Conservation (phyloP, 768 basidiomycete species). For the Rhizopogon salebrosus region DNA sequence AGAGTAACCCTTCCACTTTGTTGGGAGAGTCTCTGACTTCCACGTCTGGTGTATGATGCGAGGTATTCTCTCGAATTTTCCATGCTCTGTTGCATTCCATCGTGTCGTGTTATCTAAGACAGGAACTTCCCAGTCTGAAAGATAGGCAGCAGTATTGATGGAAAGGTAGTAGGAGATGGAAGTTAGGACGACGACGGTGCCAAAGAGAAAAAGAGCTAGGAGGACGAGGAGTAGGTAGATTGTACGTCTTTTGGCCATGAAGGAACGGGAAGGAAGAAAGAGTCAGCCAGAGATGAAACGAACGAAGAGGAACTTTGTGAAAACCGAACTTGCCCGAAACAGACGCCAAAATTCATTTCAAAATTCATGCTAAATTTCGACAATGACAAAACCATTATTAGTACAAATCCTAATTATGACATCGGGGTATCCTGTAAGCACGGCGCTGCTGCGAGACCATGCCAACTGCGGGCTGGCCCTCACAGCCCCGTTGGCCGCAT, state of each 20-base stretch:
- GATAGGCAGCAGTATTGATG: conserved; percentile 73
- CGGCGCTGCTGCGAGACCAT: neutral
- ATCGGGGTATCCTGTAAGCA: neutral
- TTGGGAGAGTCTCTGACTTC: conserved; percentile 86
- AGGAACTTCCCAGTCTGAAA: conserved; percentile 74
- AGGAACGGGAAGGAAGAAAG: conserved; percentile 3
- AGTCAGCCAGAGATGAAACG: neutral
- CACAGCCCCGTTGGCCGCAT: conserved; percentile 38
- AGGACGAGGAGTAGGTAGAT: conserved; percentile 45
- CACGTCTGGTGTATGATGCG: conserved; percentile 97
- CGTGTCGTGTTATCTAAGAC: conserved; percentile 47
- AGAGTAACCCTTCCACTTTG: conserved; percentile 75
- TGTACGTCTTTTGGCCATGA: conserved; percentile 40
- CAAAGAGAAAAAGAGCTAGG: conserved; percentile 75
- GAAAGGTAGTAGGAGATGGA: conserved; percentile 87
- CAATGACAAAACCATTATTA: neutral
- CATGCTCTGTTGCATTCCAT: conserved; percentile 60
- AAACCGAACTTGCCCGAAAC: neutral
- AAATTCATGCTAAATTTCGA: neutral
- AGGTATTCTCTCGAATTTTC: conserved; percentile 72
- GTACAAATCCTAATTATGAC: no score
- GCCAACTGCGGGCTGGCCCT: neutral
- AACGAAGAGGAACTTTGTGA: neutral
- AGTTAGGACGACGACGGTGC: conserved; percentile 87
- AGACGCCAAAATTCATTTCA: neutral